Conservation (phyloP, 2,329 filamentous ascomycete genomes). For the Apiospora rasikravindrae region DNA sequence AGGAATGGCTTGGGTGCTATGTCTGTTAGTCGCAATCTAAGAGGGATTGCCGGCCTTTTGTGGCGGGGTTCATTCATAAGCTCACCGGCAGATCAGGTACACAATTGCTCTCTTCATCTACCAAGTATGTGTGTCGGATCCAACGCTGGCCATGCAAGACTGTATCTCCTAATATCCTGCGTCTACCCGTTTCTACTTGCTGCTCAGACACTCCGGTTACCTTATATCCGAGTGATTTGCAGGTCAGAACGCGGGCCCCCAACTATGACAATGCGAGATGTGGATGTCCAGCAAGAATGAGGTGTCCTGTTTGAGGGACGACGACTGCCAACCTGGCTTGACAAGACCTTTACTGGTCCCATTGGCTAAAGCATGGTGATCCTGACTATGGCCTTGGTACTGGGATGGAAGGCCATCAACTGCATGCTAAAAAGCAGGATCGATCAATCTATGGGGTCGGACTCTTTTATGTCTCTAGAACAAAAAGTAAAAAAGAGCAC, state of each 20-base stretch:
- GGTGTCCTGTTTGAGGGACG: background rate
- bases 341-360: background rate
- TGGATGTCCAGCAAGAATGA: background rate
- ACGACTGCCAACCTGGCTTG: background rate
- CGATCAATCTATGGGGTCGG: background rate
- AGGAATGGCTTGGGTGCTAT: background rate
- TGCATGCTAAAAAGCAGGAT: background rate
- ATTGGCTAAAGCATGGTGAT: background rate
- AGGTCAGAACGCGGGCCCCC: background rate
- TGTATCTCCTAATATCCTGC: background rate
- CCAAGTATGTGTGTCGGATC: background rate
- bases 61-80: slow-evolving; percentile 6
- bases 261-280: background rate
- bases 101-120: background rate
- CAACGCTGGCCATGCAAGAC: background rate
- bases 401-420: background rate
- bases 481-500: background rate
- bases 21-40: background rate
- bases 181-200: background rate
- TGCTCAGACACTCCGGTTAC: slow-evolving; percentile 1
- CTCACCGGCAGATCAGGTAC: slow-evolving; percentile 15
- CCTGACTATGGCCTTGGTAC: background rate
- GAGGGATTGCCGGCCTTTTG: background rate
- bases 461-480: background rate
- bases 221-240: background rate